phyloP scores from a whole-genome alignment of 176 grass and related monocot genomes.

The Carex littledalei region DNA sequence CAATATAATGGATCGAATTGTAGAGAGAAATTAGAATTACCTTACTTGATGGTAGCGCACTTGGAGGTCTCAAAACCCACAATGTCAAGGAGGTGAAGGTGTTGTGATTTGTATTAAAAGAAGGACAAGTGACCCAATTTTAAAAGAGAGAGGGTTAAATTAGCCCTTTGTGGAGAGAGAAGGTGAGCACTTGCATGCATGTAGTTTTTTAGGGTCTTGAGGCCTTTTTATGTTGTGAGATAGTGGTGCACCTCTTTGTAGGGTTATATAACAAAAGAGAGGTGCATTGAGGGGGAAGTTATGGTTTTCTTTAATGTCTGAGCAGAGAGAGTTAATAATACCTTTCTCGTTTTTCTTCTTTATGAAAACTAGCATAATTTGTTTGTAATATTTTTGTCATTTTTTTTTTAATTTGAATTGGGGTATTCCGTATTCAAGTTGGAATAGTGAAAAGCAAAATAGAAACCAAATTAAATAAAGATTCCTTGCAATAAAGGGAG shows the following conservation, averaged over 20 bases:
- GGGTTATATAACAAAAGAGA: constrained; percentile 50
- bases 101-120: neutral
- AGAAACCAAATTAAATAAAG: constrained; percentile 4
- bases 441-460: constrained; percentile 24
- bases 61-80: neutral
- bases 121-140: neutral
- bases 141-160: neutral
- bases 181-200: constrained; percentile 28
- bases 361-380: neutral
- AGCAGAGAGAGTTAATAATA: constrained; percentile 48
- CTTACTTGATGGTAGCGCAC: neutral
- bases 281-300: constrained; percentile 36
- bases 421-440: constrained; percentile 1
- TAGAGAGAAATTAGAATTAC: neutral
- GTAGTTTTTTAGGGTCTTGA: constrained; percentile 25
- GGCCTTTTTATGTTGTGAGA: constrained; percentile 24
- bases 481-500: constrained; percentile 14
- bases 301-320: constrained; percentile 60
- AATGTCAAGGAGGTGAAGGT: neutral
- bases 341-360: constrained; percentile 17
- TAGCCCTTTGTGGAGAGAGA: neutral
- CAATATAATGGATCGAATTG: neutral
- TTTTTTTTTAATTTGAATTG: neutral
- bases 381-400: neutral
- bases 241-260: constrained; percentile 44